Base-by-base conservation (phyloP, 2,329 filamentous ascomycete genomes). In the Cladosporium colombiae region DNA sequence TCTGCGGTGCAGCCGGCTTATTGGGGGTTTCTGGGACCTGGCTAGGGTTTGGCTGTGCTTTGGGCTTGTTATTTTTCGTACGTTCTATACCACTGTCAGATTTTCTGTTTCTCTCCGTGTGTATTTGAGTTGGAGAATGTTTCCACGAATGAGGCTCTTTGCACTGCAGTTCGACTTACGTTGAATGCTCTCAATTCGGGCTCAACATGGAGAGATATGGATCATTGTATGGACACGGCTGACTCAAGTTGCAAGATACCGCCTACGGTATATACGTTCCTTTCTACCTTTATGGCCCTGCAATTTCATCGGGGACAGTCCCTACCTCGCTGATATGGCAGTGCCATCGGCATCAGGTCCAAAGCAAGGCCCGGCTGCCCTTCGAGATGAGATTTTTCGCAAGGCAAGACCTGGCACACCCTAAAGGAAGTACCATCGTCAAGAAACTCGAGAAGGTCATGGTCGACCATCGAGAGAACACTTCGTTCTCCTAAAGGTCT, bases 41-140 rank as follows among this genome's bases (percentile, higher is more conserved):
- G 27, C 27, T 29, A 29, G 25, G 52, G 18, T 21, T 55, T 55
- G 52, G 29, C 31, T 33, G 52, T 55, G 52, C 27, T 55, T 55
- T 33, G 52, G 52, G 52, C 52, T 33, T 33, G 4, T 33, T 55
- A 31, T 21, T 55, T 55, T 55, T 52, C 52, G 52, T 55, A 31
- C 52, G 52, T 55, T 55, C 6, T 55, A 55, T 55, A 55, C 52
- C 52, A 55, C 52, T n/a, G 18, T 55, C 27, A 55, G 52, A 16
- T 52, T 25, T 33, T 55, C 11, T 35, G 33, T 35, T 21, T 55
- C n/a, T 46, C 40, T 46, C 40, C n/a, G n/a, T 46, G n/a, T n/a
- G 1, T 21, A 11, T 21, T 18, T 11, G 40, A 46, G n/a, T 21
- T 46, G 8, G 2, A 11, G 18, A 46, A 13, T 5, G 5, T 0